Base-by-base conservation (phyloP, 257 asterid genomes). In the Parsonsia alboflavescens region DNA sequence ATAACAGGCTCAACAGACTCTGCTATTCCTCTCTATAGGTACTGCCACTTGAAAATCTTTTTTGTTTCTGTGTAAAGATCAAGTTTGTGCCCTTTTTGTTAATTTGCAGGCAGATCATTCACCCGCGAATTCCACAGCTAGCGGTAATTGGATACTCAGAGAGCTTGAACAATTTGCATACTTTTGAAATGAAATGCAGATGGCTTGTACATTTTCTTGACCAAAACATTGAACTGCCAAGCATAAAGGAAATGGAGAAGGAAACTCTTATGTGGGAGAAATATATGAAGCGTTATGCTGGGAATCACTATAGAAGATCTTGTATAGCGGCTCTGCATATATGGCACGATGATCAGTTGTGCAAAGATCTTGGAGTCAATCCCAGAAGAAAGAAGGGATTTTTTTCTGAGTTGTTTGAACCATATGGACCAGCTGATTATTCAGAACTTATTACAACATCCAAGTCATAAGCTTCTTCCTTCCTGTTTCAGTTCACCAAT, bases 41-140 rank as follows among this genome's bases (percentile, higher is more conserved):
- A 81, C 21, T 26, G 21, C 39, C 41, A n/a, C 0, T 3, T 16
- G 1, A 3, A n/a, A n/a, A 17, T 16, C 22, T 2, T 17, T 7
- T 11, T 16, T 0, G n/a, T 17, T 58, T 57, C 5, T n/a, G 15
- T 5, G 36, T 1, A 57, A 22, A 9, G 33, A 57, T 57, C 10
- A 9, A 57, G 12, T 8, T 57, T 10, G 1, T 59, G 7, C 30
- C 33, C 4, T 77, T 73, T 67, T n/a, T 44, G 28, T 68, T 41
- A 6, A 26, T 12, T 76, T 52, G 26, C 84, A 87, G 97, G 76
- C 89, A 89, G 63, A 81, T 86, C 69, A 83, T 91, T 73, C 92
- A 83, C 83, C 97, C 97, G 2, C 67, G 90, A 70, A 87, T 91
- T 67, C 97, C 97, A 68, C 91, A 88, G 28, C 75, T 91, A 21